Evolutionary conservation across 371 early-diverging fungal species (phyloP).

Genomic region (Mucor saturninus): DNA sequence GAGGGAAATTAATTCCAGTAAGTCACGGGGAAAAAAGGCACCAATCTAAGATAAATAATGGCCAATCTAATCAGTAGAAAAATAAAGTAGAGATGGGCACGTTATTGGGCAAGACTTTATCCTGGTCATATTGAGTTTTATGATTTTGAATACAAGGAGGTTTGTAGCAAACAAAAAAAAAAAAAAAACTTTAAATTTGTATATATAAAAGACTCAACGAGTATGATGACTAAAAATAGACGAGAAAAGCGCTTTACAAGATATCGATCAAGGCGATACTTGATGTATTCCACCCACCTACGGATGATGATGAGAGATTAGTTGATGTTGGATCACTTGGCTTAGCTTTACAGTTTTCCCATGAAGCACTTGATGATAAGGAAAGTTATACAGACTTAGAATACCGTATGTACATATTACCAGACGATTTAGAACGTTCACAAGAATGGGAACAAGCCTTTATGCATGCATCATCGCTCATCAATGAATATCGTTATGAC

Average conservation of each 20-base stretch:
- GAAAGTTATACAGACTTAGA: slow-evolving; percentile 31
- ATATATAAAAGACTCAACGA: background rate
- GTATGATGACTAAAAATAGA: slow-evolving; percentile 19
- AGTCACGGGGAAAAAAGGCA: slow-evolving; percentile 15
- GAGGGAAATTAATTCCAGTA: slow-evolving; percentile 47
- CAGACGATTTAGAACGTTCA: slow-evolving; percentile 33
- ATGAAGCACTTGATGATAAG: slow-evolving; percentile 15
- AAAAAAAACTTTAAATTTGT: background rate
- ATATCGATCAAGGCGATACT: slow-evolving; percentile 38
- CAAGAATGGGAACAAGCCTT: slow-evolving; percentile 46
- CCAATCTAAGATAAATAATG: background rate
- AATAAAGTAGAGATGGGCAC: slow-evolving; percentile 42
- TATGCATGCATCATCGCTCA: slow-evolving; percentile 21
- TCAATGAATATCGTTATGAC: slow-evolving; percentile 26
- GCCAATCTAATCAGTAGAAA: background rate
- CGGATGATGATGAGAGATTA: slow-evolving; percentile 49
- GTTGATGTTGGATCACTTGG: slow-evolving; percentile 52
- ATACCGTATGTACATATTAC: slow-evolving; percentile 52
- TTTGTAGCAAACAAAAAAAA: slow-evolving; percentile 14
- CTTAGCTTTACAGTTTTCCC: slow-evolving; percentile 46
- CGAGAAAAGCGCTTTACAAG: slow-evolving; percentile 30
- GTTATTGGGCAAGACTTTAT: slow-evolving; percentile 48
- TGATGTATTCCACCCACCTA: slow-evolving; percentile 43
- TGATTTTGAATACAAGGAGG: slow-evolving; percentile 56
- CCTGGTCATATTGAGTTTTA: slow-evolving; percentile 40